Evolutionary conservation across 345 rosid species (phyloP), one percentile per base, ranked within the genome.

Genomic region (Geranium rotundifolium): DNA sequence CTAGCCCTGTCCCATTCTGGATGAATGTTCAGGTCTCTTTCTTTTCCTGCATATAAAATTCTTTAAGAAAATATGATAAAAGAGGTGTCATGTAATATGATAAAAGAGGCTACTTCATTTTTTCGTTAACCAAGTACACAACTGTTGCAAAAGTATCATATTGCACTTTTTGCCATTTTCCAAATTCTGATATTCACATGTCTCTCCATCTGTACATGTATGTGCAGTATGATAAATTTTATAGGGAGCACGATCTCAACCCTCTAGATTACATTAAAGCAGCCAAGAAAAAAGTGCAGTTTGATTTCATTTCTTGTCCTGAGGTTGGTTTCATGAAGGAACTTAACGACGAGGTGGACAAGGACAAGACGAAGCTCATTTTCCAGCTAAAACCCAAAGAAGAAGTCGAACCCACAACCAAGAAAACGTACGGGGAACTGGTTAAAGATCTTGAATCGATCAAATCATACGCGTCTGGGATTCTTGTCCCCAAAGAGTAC

Each of bases 271-370:
- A 72, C 57, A 17, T 86, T 6, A 73, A 69, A 41, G 69, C 67
- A 60, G 62, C 69, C 14, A 0, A 63, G 57, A 68, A 73, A 64
- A 56, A 57, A 6, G 67, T 61, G n/a, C 57, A 57, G 20, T 1
- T 71, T 10, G 64, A 27, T 30, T 73, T 70, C 79, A 57, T 90
- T 18, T 88, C 97, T 18, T 86, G 89, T 65, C 89, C 97, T 0
- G 99, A 93, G 67, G 80, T 90, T 5, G 86, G 83, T 56, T 86
- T 93, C 76, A 70, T 93, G 79, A 88, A 81, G 82, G 72, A 72
- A 62, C 67, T 88, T 19, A 73, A 67, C 8, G 68, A 67, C 54
- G 79, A 73, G 31, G 77, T 84, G 57, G 73, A 78, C 29, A 79
- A 20, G 62, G 78, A 67, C 29, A 79, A 49, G 67, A 81, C 75